A percentile compares a stretch with the other conserved stretches of the same genome.
Evolutionary conservation across 2,329 filamentous ascomycete genomes (phyloP).

Genomic region (Trichoderma guizhouense): DNA sequence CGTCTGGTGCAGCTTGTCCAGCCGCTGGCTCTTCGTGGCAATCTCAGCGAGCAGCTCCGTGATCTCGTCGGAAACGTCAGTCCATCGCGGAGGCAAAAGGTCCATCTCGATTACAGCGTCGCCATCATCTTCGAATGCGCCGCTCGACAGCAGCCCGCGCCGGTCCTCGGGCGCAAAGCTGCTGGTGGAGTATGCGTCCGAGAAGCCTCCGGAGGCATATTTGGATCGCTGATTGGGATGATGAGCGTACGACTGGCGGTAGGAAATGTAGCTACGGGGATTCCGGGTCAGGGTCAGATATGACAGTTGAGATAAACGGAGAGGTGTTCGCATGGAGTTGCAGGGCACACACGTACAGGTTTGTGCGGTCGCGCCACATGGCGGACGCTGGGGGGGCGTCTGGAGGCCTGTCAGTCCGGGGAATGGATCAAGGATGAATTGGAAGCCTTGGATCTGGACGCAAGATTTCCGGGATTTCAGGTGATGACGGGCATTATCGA

Average conservation of each 20-base stretch:
- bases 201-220: conserved; percentile 57
- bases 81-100: conserved; percentile 89
- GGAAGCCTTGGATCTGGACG: conserved; percentile 14
- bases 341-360: conserved; percentile 64
- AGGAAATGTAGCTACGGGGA: conserved; percentile 81
- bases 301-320: conserved; percentile 13
- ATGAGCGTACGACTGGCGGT: conserved; percentile 96
- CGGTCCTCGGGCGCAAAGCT: conserved; percentile 49
- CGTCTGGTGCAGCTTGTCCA: conserved; percentile 94
- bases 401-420: conserved; percentile 27
- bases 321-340: not conserved
- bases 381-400: conserved; percentile 49
- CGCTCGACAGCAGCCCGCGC: conserved; percentile 79
- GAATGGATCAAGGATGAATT: conserved; percentile 2
- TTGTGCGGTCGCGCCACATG: conserved; percentile 99
- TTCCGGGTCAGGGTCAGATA: not conserved
- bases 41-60: conserved; percentile 77
- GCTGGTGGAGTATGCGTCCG: conserved; percentile 54
- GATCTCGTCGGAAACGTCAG: conserved; percentile 91
- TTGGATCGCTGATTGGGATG: conserved; percentile 84
- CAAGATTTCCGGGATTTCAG: conserved; percentile 23
- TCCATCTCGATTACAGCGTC: conserved; percentile 99
- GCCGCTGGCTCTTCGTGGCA: conserved; percentile 73
- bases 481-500: conserved; percentile 3
- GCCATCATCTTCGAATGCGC: conserved; percentile 78